Percentiles rank a stretch among this genome's conserved stretches.
These are phyloP conservation scores for Pseudogymnoascus sp. DNA, from an alignment of 2,329 filamentous ascomycete species.

Conservation along the genomic window DNA sequence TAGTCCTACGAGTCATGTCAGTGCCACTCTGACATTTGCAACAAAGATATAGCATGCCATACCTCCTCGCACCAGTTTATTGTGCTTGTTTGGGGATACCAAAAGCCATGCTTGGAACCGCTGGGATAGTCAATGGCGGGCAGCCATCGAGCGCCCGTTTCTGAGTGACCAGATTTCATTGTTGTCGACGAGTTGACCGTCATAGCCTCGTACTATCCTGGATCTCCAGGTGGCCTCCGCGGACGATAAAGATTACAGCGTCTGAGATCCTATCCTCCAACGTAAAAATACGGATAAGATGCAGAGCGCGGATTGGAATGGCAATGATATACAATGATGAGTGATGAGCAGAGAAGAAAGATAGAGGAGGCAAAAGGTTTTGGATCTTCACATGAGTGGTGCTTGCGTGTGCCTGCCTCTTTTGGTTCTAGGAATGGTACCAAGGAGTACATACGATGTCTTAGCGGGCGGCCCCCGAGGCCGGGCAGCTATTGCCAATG, in stretches of 20 bases:
- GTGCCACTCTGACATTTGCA: constrained; percentile 9
- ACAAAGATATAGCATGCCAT: constrained; percentile 17
- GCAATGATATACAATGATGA: neutral
- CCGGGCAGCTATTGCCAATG: neutral
- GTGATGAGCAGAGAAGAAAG: neutral
- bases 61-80: constrained; percentile 78
- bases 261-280: neutral
- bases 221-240: neutral
- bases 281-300: constrained; percentile 3
- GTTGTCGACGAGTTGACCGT: constrained; percentile 1
- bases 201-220: neutral
- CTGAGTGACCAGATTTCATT: neutral
- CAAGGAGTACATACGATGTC: neutral
- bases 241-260: neutral
- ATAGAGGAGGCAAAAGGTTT: neutral
- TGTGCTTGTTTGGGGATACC: constrained; percentile 64
- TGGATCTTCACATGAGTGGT: neutral
- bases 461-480: constrained; percentile 3
- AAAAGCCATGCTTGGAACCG: constrained; percentile 44
- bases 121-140: constrained; percentile 25
- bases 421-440: neutral
- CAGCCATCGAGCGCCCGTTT: constrained; percentile 5
- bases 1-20: constrained; percentile 50
- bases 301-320: neutral
- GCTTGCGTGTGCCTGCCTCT: neutral